Evolutionary conservation across 805 yeast genomes (phyloP), one percentile per base, ranked within the genome.

Genomic region (Wickerhamomyces tratensis): DNA sequence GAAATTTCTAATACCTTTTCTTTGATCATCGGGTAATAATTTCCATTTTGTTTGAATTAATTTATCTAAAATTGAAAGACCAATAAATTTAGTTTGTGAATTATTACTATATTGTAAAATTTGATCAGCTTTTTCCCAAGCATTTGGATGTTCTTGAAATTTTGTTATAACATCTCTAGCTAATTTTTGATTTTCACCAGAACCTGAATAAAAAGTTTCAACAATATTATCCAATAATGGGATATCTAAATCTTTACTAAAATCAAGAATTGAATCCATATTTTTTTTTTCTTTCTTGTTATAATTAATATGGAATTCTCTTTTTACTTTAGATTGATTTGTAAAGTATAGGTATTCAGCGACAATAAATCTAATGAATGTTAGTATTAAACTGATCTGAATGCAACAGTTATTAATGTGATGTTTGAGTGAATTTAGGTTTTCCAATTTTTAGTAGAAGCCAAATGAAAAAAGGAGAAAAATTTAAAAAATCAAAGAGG

Each of bases 21-120:
- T 76, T 65, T 93, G 96, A 36, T 82, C 88, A 45, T 76, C 79
- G 10, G 96, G 96, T 42, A 93, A 71, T 43, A 88, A 74, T 63
- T 88, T 93, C 99, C 99, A 93, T 55, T 89, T 78, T 40, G 94
- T 84, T 52, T 81, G 82, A 59, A 93, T 89, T 57, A 93, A 73
- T 54, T 85, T 87, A 65, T 93, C 96, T 54, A 93, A 69, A 46
- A 93, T 85, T 25, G 94, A 79, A 44, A 93, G 70, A 8, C 96
- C 98, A 61, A 93, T 83, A 63, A 84, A 91, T 65, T 93, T 93
- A 31, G 95, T 74, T 63, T 93, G 96, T 35, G 96, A 72, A 59
- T 88, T 84, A 40, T 69, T 66, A 4, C 95, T 79, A 48, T 68
- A 71, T 51, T 89, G 88, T 49, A 93, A 71, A 46, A 93, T 89